A percentile compares a stretch with the other conserved stretches of the same genome.
Conservation (phyloP, 1,284 basidiomycete genomes). For the Trichosporon sp. region DNA sequence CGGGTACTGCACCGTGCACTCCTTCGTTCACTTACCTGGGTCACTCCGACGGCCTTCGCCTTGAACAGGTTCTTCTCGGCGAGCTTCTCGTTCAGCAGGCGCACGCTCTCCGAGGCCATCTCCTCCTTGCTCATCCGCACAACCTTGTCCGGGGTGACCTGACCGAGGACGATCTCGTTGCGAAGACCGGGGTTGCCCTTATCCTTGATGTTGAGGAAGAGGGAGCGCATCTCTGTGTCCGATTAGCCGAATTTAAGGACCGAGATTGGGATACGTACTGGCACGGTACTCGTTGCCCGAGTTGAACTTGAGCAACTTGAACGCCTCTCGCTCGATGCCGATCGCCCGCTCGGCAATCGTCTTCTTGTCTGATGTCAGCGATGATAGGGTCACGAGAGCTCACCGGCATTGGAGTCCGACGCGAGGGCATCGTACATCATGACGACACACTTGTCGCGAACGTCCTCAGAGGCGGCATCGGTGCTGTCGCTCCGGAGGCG, state of each 20-base stretch:
- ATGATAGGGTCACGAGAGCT: conserved; percentile 53
- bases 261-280: conserved; percentile 40
- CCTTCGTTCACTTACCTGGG: conserved; percentile 58
- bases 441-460: conserved; percentile 82
- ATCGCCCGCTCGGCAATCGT: conserved; percentile 57
- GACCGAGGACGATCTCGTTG: conserved; percentile 79
- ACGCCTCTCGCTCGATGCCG: conserved; percentile 57
- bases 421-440: conserved; percentile 90
- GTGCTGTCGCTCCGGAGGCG: conserved; percentile 49
- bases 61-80: conserved; percentile 87
- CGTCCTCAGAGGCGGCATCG: conserved; percentile 62
- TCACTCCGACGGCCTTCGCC: conserved; percentile 84
- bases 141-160: conserved; percentile 70
- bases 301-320: conserved; percentile 45
- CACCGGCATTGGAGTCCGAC: conserved; percentile 79
- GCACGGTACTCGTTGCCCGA: conserved; percentile 56
- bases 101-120: conserved; percentile 91
- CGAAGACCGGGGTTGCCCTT: conserved; percentile 88
- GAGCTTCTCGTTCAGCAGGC: conserved; percentile 78
- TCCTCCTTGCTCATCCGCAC: conserved; percentile 84
- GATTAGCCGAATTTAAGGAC: conserved; percentile 38
- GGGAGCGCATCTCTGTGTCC: conserved; percentile 79
- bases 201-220: conserved; percentile 92
- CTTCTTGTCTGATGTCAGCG: conserved; percentile 46
- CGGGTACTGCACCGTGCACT: too few relatives aligned